Conservation (phyloP, 1,139 yeast species). For the Yamadazyma pseudoaaseri region DNA sequence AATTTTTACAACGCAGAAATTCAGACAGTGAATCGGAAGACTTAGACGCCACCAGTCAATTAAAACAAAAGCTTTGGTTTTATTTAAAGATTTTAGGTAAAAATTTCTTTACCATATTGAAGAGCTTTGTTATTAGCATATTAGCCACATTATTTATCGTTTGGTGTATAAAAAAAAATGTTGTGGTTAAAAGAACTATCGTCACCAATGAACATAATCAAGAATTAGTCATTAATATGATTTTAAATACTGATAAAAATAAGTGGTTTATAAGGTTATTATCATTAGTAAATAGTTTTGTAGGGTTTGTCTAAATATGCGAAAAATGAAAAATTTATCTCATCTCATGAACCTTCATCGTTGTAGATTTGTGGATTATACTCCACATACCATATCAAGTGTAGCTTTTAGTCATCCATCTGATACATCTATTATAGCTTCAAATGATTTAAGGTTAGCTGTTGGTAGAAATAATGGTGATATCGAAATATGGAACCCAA, state of each 20-base stretch:
- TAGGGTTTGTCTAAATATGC: conserved; percentile 39
- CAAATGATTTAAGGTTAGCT: conserved; percentile 73
- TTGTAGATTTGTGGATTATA: conserved; percentile 87
- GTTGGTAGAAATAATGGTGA: conserved; percentile 94
- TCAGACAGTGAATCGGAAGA: conserved; percentile 17
- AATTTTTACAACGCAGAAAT: conserved; percentile 20
- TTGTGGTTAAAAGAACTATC: conserved; percentile 38
- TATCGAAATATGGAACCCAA: conserved; percentile 95
- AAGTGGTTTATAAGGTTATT: conserved; percentile 48
- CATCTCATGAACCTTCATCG: conserved; percentile 74
- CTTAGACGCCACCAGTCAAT: conserved; percentile 23
- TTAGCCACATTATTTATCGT: conserved; percentile 40
- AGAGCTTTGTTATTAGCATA: conserved; percentile 38
- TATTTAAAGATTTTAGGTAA: conserved; percentile 29
- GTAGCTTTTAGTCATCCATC: conserved; percentile 77
- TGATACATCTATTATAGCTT: conserved; percentile 40
- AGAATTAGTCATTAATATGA: conserved; percentile 46
- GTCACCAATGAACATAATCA: conserved; percentile 30
- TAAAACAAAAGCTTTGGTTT: conserved; percentile 23
- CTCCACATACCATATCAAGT: conserved; percentile 83
- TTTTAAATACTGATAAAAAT: conserved; percentile 43
- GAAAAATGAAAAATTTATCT: conserved; percentile 2
- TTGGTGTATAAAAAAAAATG: conserved; percentile 46
- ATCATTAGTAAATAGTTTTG: conserved; percentile 38
- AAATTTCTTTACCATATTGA: conserved; percentile 27